These are phyloP conservation scores for Fusarium sp. DNA, from an alignment of 2,329 filamentous ascomycete species.

Conservation along the genomic window DNA sequence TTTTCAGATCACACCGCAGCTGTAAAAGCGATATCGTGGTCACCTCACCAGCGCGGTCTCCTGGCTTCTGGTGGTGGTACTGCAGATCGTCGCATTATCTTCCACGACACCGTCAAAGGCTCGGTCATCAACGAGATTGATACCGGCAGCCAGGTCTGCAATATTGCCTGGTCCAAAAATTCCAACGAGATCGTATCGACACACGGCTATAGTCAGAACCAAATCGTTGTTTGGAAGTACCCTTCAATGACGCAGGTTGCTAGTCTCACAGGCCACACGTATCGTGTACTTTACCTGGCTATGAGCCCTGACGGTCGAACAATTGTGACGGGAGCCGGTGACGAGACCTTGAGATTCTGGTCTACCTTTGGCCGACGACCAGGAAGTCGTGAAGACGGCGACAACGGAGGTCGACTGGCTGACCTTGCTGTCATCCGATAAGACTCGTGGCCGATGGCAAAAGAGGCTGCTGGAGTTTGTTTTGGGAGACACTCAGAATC, in stretches of 20 bases:
- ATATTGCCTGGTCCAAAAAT: conserved; percentile 96
- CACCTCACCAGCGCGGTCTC: conserved; percentile 91
- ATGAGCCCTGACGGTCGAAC: conserved; percentile 97
- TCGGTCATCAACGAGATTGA: conserved; percentile 87
- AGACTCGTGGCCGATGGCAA: background rate
- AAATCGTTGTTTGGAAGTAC: conserved; percentile 99
- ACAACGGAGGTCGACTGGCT: conserved; percentile 70
- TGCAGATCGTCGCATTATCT: conserved; percentile 95
- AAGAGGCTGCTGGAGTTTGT: background rate
- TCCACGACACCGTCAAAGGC: conserved; percentile 94
- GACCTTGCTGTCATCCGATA: conserved; percentile 87
- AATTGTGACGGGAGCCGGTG: conserved; percentile 94
- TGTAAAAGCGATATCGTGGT: conserved; percentile 98
- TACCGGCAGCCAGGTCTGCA: conserved; percentile 98
- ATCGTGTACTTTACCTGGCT: conserved; percentile 92
- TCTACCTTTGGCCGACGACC: conserved; percentile 90
- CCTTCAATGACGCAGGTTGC: conserved; percentile 97
- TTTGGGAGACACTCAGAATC: background rate
- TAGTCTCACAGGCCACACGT: conserved; percentile 94
- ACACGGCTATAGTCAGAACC: conserved; percentile 97
- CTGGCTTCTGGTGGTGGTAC: conserved; percentile 97
- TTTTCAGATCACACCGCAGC: conserved; percentile 95
- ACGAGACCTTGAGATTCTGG: conserved; percentile 97
- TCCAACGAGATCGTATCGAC: conserved; percentile 98
- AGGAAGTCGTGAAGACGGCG: conserved; percentile 75